Evolutionary conservation across 2,329 filamentous ascomycete genomes (phyloP), one percentile per base, ranked within the genome.

Genomic region (Teratosphaeria zuluensis): DNA sequence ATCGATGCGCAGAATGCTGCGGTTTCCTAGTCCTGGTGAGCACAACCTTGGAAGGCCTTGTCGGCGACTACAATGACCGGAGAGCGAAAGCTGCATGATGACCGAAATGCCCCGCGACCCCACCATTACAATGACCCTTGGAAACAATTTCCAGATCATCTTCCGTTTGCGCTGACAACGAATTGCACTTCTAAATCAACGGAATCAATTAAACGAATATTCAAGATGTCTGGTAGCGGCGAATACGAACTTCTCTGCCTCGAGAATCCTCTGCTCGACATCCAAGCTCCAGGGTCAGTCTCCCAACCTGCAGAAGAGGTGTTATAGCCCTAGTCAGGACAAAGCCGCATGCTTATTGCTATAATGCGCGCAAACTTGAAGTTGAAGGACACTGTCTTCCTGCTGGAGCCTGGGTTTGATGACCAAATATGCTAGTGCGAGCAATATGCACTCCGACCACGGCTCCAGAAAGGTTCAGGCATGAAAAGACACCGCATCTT

Each of bases 231-330:
- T 54, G 56, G 63, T 57, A 59, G 63, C 53, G 62, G 68, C 78
- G 87, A 91, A 77, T 97, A 88, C 80, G 82, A 89, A 76, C 88
- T 99, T 70, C 83, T 97, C 72, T 94, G 88, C 77, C 79, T 99
- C 70, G 94, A 96, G 87, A 99, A 99, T 78, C 94, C 94, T 75
- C 86, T 99, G 69, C 88, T 99, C 70, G 92, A 99, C 74, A 99
- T 99, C 75, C 92, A 96, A 79, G 94, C 88, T 69, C 75, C 81
- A 69, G 84, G 83, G 84, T 85, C 76, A 63, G 78, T 73, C 59
- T 56, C 54, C 14, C 16, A 19, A 46, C 4, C 3, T 30, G 19
- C 28, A 30, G 55, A 42, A 42, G 12, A 48, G 42, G 19, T 48
- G 42, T 11, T n/a, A 24, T 24, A n/a, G 42, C 42, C 19, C 8